Base-by-base conservation (phyloP, 176 grass and related monocot genomes). In the Oryza nivara region DNA sequence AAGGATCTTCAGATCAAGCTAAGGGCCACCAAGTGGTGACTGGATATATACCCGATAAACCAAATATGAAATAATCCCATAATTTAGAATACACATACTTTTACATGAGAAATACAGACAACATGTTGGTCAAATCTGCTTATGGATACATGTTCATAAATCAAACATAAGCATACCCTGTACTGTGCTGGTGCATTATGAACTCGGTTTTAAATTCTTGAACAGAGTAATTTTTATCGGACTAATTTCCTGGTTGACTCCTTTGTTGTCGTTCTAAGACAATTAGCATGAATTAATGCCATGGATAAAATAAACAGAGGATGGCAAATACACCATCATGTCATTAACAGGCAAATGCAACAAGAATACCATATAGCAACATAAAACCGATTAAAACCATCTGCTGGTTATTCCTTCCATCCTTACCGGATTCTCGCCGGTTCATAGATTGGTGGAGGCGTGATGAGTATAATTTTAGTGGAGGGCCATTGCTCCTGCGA, bases 361-460 rank as follows among this genome's bases (percentile, higher is more conserved):
- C 73, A 47, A 16, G 47, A 36, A 80, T 14, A 10, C 1, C 35
- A 35, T 52, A 25, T 17, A 67, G 44, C 8, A 69, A 49, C 67
- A 82, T 22, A 19, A 71, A 80, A 28, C 52, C 10, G 32, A 17
- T 14, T 52, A 28, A 64, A 54, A 38, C 47, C 20, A 51, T 70
- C 38, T 4, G 14, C 0, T 41, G 34, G 61, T 66, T 60, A 9
- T 60, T n/a, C 51, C 51, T 54, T 14, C 35, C 68, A 68, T 74
- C 51, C n/a, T 84, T 91, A 95, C 91, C 70, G 67, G 52, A 98
- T 83, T 68, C 96, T 89, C 6, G 80, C 96, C 11, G 84, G 86
- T 60, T 98, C 96, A 34, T 95, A 61, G 38, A 98, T 96, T 11
- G 91, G 91, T 22, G 96, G 96, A 2, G 96, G 96, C 4, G 93